Evolutionary conservation across 305 asterid species (phyloP).

Genomic region (Rubia tinctorum): DNA sequence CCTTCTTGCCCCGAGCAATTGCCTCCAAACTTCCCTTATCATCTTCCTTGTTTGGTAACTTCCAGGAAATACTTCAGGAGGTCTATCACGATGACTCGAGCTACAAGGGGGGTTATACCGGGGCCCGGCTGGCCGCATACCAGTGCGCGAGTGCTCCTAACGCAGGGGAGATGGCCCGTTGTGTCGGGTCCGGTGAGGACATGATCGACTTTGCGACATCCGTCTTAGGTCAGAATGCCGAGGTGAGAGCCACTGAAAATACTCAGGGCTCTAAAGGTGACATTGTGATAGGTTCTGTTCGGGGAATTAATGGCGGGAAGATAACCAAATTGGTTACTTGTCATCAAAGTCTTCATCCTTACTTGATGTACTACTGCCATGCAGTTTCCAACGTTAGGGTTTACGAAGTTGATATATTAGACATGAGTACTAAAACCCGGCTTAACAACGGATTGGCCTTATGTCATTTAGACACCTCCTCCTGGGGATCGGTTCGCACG

Average conservation of each 20-base stretch:
- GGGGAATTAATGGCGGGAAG: constrained; percentile 55
- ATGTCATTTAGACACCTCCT: constrained; percentile 68
- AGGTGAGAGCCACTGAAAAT: not conserved
- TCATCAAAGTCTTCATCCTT: constrained; percentile 77
- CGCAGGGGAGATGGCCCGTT: not conserved
- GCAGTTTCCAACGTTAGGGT: constrained; percentile 88
- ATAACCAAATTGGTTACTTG: constrained; percentile 75
- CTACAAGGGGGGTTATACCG: not conserved
- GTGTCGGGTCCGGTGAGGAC: not conserved
- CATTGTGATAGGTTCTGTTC: constrained; percentile 48
- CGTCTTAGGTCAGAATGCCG: not conserved
- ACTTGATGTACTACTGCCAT: constrained; percentile 75
- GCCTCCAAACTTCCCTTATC: not conserved
- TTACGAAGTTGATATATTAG: constrained; percentile 70
- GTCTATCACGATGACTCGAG: not conserved
- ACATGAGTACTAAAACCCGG: constrained; percentile 37
- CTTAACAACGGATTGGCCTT: constrained; percentile 77
- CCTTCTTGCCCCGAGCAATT: not conserved
- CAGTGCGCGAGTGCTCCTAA: not conserved
- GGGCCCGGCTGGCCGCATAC: not conserved
- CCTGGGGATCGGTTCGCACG: constrained; percentile 74
- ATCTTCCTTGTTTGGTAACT: not conserved
- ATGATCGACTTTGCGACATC: not conserved
- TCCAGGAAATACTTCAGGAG: not conserved
- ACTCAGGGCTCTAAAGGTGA: constrained; percentile 35